phyloP scores from a whole-genome alignment of 2,329 filamentous ascomycete genomes.

The Beauveria scarabaeidicola region DNA sequence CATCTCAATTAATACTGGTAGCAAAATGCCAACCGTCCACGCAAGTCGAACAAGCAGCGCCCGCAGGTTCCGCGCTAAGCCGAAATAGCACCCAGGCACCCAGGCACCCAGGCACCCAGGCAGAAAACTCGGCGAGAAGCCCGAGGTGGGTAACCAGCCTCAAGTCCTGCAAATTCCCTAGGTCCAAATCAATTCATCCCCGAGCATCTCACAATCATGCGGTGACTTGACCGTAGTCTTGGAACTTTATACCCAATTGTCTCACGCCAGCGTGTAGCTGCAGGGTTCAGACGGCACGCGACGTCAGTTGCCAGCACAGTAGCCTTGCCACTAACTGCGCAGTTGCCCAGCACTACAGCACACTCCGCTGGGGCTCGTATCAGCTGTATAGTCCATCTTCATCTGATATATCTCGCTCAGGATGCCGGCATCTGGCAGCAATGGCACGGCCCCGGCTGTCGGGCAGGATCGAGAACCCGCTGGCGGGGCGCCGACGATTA shows the following conservation, averaged over 20 bases:
- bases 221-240: not conserved
- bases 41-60: no score
- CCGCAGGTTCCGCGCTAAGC: not conserved
- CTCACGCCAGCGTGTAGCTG: not conserved
- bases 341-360: not conserved
- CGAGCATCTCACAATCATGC: not conserved
- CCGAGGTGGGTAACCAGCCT: not conserved
- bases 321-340: not conserved
- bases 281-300: not conserved
- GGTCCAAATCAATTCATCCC: not conserved
- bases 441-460: not conserved
- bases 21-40: no score
- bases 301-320: not conserved
- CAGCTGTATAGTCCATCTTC: not conserved
- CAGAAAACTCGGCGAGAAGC: slow-evolving; percentile 1
- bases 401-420: not conserved
- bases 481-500: slow-evolving; percentile 23
- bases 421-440: not conserved
- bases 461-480: not conserved
- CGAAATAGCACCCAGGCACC: not conserved
- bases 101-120: no score
- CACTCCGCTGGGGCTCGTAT: not conserved
- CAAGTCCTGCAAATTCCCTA: not conserved
- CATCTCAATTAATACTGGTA: no score
- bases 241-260: not conserved